Conservation (phyloP, 2,329 filamentous ascomycete genomes). For the Pseudopyricularia cyperi region DNA sequence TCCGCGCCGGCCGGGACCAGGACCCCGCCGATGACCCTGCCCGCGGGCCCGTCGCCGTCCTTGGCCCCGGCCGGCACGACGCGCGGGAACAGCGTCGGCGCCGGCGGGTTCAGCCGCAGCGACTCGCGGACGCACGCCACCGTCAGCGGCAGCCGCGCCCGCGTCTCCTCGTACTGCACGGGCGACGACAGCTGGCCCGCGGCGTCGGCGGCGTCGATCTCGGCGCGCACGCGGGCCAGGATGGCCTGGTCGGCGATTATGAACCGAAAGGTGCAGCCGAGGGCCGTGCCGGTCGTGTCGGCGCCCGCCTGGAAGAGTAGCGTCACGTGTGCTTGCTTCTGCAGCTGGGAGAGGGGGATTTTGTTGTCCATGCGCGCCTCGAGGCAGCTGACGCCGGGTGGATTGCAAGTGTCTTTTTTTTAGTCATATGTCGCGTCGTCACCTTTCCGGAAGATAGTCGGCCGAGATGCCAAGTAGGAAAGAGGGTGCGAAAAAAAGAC, state of each 20-base stretch:
- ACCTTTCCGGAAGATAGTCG: too few relatives aligned
- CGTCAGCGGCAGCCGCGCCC: constrained; percentile 8
- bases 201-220: constrained; percentile 40
- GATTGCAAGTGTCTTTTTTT: neutral
- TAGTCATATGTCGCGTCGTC: neutral
- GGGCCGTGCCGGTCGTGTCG: neutral
- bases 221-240: constrained; percentile 28
- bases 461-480: too few relatives aligned
- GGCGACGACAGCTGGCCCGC: constrained; percentile 28
- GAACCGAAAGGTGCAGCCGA: constrained; percentile 1
- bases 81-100: constrained; percentile 16
- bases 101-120: constrained; percentile 13
- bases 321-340: neutral
- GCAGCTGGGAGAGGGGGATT: neutral
- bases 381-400: too few relatives aligned
- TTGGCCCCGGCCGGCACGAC: constrained; percentile 16
- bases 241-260: neutral
- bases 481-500: neutral
- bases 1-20: constrained; percentile 15
- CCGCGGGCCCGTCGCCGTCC: constrained; percentile 16
- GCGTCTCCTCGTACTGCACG: constrained; percentile 22
- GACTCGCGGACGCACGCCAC: constrained; percentile 11
- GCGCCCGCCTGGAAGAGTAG: neutral
- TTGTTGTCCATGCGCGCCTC: neutral
- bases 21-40: constrained; percentile 11